Base-by-base conservation (phyloP, 805 yeast genomes). In the Yarrowia porcina region DNA sequence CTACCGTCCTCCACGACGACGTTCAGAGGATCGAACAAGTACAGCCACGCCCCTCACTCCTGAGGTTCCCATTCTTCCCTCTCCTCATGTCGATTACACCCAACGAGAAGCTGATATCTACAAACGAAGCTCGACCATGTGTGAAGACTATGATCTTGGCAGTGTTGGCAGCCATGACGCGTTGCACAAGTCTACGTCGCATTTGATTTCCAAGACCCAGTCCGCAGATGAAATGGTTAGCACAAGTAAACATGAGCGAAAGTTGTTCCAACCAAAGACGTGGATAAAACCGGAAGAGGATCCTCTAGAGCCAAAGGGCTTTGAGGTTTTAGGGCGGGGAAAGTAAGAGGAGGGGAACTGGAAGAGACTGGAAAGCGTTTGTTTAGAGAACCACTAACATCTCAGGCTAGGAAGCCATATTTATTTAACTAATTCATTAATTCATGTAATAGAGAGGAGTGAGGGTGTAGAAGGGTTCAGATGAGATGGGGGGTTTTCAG, bases 1-100 rank as follows among this genome's bases (percentile, higher is more conserved):
- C 74, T 13, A 67, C 63, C 50, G 73, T 68, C 74, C 74, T 70
- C 57, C 36, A 67, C 27, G 28, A 64, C 15, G 42, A 61, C 18
- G 57, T 35, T 21, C 63, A 60, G 20, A 35, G 70, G 45, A 64
- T 69, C 39, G 23, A 8, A 12, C 41, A 56, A n/a, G 47, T 68
- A n/a, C 68, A 70, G 39, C 57, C 69, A 23, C 52, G 66, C 27
- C 61, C 60, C 13, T 54, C 69, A 25, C 64, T 70, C 50, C 65
- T 3, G 39, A 27, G 3, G 21, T 73, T 7, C 71, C 73, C 0
- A 72, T 75, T 50, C 61, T 72, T 10, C 56, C 65, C 4, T 61
- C 69, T 4, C 65, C 72, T 12, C 36, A 57, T 15, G 66, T 71
- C 18, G 49, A 64, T 20, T 45, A 54, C 13, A 63, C 67, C 4